Percentiles rank a stretch among this genome's conserved stretches.
Conservation (phyloP, 2,329 filamentous ascomycete species). For the Cladophialophora chaetospira region DNA sequence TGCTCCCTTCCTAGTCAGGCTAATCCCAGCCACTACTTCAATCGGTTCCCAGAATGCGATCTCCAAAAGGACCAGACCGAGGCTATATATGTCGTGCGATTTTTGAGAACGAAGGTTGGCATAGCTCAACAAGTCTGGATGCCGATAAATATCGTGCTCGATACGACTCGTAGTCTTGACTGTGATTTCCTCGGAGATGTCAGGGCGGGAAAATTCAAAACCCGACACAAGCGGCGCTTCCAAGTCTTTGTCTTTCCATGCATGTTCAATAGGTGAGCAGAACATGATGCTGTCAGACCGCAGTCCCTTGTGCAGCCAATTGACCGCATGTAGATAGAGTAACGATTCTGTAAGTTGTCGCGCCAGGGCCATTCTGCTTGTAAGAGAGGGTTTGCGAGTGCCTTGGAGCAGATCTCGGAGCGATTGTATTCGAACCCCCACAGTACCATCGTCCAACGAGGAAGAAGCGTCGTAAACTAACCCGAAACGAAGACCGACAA, state of each 20-base stretch:
- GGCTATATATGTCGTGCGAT: slow-evolving; percentile 55
- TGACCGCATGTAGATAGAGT: slow-evolving; percentile 57
- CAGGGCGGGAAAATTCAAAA: slow-evolving; percentile 59
- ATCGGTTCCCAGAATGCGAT: slow-evolving; percentile 40
- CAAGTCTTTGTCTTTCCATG: background rate
- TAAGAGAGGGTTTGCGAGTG: slow-evolving; percentile 49
- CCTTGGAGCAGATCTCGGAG: slow-evolving; percentile 45
- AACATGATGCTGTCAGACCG: slow-evolving; percentile 58
- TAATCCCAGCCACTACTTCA: too few species aligned
- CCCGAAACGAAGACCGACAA: slow-evolving; percentile 52
- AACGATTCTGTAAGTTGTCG: slow-evolving; percentile 56
- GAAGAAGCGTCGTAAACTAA: background rate
- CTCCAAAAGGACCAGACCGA: slow-evolving; percentile 57
- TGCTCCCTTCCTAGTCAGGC: too few species aligned
- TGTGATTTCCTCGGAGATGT: slow-evolving; percentile 53
- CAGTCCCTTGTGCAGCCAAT: slow-evolving; percentile 63
- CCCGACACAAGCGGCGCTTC: slow-evolving; percentile 51
- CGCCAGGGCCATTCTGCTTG: slow-evolving; percentile 55
- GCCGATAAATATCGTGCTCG: slow-evolving; percentile 56
- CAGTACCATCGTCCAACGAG: background rate
- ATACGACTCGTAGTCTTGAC: slow-evolving; percentile 37
- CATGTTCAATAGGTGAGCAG: slow-evolving; percentile 39
- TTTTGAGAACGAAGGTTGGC: slow-evolving; percentile 48
- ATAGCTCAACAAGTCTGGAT: slow-evolving; percentile 47
- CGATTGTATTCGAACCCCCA: too few species aligned